Evolutionary conservation across 1,139 yeast genomes (phyloP).

Genomic region (Lizanozyma gosingica): DNA sequence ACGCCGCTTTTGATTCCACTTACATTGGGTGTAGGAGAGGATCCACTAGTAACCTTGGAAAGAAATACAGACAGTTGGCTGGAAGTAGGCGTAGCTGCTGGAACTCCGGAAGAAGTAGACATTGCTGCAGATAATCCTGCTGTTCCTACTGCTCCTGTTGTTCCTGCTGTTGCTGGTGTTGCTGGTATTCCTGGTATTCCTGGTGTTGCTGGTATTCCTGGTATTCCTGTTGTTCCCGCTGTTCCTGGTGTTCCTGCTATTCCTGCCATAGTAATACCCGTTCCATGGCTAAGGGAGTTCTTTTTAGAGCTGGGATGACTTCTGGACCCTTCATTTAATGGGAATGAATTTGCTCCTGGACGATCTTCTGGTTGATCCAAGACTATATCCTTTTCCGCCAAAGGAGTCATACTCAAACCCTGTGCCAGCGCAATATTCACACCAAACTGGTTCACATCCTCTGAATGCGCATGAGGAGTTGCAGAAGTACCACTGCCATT

Average conservation of each 20-base stretch:
- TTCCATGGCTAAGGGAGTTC: background rate
- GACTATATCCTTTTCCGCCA: constrained; percentile 45
- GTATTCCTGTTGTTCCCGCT: too few relatives aligned
- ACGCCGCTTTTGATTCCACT: background rate
- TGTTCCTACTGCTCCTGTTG: background rate
- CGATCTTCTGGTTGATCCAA: constrained; percentile 6
- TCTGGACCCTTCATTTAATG: background rate
- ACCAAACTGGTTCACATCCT: constrained; percentile 57
- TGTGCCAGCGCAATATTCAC: constrained; percentile 45
- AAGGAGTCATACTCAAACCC: constrained; percentile 66
- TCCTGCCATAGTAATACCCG: too few relatives aligned
- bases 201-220: too few relatives aligned
- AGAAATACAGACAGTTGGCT: background rate
- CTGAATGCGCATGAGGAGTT: constrained; percentile 7
- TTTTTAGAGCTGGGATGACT: background rate
- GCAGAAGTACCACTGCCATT: background rate
- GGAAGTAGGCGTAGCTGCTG: background rate
- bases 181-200: too few relatives aligned
- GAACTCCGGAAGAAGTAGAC: background rate
- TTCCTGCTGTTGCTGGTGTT: too few relatives aligned
- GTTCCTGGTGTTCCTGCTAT: too few relatives aligned
- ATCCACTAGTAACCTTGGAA: background rate
- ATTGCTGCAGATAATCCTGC: constrained; percentile 1
- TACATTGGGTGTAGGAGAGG: background rate
- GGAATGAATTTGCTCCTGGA: constrained; percentile 1